Percentiles rank a stretch among this genome's conserved stretches.
Evolutionary conservation across 371 early-diverging fungal genomes (phyloP).

Genomic region (Haplosporangium sp.): DNA sequence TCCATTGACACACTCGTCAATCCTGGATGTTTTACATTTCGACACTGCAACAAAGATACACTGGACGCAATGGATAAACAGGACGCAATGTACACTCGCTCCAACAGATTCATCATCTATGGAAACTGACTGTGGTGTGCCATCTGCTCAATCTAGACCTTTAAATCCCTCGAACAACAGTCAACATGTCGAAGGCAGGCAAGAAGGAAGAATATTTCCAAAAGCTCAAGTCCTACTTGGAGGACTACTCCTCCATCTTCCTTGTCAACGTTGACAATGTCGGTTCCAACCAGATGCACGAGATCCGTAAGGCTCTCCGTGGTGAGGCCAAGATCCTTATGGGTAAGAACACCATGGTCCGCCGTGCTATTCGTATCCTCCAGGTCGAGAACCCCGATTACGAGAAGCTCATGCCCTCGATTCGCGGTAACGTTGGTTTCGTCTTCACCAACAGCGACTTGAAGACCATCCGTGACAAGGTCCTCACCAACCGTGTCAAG

Average conservation of each 20-base stretch:
- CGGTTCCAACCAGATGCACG: slow-evolving; percentile 99
- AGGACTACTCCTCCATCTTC: slow-evolving; percentile 91
- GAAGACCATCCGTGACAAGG: slow-evolving; percentile 93
- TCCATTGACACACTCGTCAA: slow-evolving; percentile 14
- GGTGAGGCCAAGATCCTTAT: slow-evolving; percentile 95
- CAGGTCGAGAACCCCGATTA: slow-evolving; percentile 86
- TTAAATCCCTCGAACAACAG: slow-evolving; percentile 61
- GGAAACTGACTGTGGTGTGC: too few species aligned
- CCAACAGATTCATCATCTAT: too few species aligned
- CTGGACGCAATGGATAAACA: too few species aligned
- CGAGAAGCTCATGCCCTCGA: slow-evolving; percentile 86
- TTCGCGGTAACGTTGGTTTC: slow-evolving; percentile 98
- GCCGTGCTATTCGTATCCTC: slow-evolving; percentile 91
- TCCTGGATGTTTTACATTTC: background rate
- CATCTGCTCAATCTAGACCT: slow-evolving; percentile 34
- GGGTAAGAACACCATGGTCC: slow-evolving; percentile 99
- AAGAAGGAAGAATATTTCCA: slow-evolving; percentile 78
- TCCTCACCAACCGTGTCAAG: slow-evolving; percentile 94
- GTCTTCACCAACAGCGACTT: slow-evolving; percentile 99
- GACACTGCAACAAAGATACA: too few species aligned
- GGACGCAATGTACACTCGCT: too few species aligned
- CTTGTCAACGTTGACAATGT: slow-evolving; percentile 99
- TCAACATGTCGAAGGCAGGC: slow-evolving; percentile 94
- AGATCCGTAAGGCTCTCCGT: slow-evolving; percentile 95
- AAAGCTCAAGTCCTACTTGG: slow-evolving; percentile 79